Base-by-base conservation (phyloP, 139 green algal species). In the Volvox reticuliferus region DNA sequence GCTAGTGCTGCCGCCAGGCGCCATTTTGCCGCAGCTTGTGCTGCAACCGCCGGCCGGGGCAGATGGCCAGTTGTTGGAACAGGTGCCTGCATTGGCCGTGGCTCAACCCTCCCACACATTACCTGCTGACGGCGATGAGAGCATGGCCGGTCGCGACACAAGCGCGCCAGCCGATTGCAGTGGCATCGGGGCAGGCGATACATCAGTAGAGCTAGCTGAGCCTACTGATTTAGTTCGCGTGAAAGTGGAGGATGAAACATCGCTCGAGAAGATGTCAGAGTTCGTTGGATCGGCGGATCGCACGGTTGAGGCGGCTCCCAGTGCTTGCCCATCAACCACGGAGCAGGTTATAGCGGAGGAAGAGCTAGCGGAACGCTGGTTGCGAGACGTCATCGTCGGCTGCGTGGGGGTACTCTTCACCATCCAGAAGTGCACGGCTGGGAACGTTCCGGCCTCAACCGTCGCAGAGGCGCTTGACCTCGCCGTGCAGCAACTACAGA, bases 381-480 rank as follows among this genome's bases (percentile, higher is more conserved):
- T 95, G 78, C 82, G 76, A n/a, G 89, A 91, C 50, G 82, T 94
- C 12, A 85, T 95, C 22, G 80, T 82, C 28, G 89, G 89, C 22
- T 95, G 93, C 82, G 87, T 94, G 3, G 86, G 91, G 19, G 90
- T 94, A 71, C 91, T 95, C 62, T 81, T 94, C 36, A 94, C 89
- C 24, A 76, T 95, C 20, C 93, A 95, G 61, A 87, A 91, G 82
- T 65, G 86, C 68, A 92, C 91, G 6, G 75, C 37, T 19, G 87
- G 87, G 24, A 62, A 50, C 61, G 76, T 91, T 33, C 76, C 76
- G 5, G 33, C 76, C 19, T 33, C 22, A 18, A 32, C 62, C 0
- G 67, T 91, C 14, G 87, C 65, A 21, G 33, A 82, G 12, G 91
- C 91, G 30, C 75, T 93, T 76, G 91, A 93, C 37, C 36, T 80